These are phyloP conservation scores for Eucalyptus regnans DNA, from an alignment of 345 rosid genomes.

Conservation along the genomic window DNA sequence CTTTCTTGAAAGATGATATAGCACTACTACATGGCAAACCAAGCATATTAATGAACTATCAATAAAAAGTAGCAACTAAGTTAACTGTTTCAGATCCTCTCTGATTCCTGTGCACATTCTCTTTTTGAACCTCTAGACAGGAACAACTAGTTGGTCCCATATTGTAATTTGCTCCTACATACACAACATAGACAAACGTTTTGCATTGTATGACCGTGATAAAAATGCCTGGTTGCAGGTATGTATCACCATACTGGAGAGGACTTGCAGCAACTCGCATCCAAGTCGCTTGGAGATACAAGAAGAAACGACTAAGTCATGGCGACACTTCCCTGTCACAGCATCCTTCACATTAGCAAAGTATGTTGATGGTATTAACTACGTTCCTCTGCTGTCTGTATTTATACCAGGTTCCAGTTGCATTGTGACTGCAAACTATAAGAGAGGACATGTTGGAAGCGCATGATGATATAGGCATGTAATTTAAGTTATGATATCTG, in stretches of 20 bases:
- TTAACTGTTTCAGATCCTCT: no score
- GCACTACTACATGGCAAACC: no score
- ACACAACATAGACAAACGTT: not conserved
- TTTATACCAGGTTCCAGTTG: not conserved
- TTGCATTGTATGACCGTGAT: not conserved
- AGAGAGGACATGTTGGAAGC: not conserved
- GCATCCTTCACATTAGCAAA: not conserved
- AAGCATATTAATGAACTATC: no score
- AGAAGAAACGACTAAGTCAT: constrained; percentile 32
- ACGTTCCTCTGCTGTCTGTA: not conserved
- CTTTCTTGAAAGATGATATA: no score
- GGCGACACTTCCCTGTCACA: not conserved
- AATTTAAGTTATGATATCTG: not conserved
- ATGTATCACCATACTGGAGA: constrained; percentile 78
- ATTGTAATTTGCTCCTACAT: not conserved
- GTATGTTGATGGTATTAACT: not conserved
- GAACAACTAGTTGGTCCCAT: no score
- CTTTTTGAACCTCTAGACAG: no score
- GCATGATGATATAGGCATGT: not conserved
- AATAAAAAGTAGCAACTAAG: not conserved
- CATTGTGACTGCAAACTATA: not conserved
- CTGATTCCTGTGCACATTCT: no score
- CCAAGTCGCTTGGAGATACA: constrained; percentile 84
- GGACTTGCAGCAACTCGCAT: constrained; percentile 43
- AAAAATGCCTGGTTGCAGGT: constrained; percentile 18